Conservation (phyloP, 305 asterid genomes). For the Solanum hybrid region DNA sequence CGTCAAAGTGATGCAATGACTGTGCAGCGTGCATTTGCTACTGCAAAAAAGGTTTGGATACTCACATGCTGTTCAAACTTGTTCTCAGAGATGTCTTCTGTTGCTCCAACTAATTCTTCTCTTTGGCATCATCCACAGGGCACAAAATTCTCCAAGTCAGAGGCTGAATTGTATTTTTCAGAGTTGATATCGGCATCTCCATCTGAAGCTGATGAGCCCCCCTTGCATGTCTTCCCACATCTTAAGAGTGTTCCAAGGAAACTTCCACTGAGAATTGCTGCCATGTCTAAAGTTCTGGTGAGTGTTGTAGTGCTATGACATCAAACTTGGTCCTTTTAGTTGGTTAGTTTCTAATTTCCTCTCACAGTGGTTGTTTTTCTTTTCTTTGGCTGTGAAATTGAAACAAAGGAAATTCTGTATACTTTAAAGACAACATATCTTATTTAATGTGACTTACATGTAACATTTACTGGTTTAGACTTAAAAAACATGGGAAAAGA, state of each 20-base stretch:
- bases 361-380: neutral
- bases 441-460: neutral
- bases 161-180: conserved; percentile 54
- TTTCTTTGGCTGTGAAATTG: neutral
- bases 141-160: conserved; percentile 58
- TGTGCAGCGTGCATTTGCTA: conserved; percentile 93
- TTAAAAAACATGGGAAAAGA: neutral
- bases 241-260: conserved; percentile 59
- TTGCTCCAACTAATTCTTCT: conserved; percentile 14
- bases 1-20: conserved; percentile 87
- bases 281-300: conserved; percentile 88
- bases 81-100: neutral
- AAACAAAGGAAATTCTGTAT: neutral
- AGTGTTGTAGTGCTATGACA: conserved; percentile 17
- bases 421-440: neutral
- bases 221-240: conserved; percentile 63
- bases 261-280: conserved; percentile 74
- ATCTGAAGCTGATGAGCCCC: conserved; percentile 28
- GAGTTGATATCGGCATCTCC: conserved; percentile 60
- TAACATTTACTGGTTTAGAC: neutral
- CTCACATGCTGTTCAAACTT: conserved; percentile 2
- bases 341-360: neutral
- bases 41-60: conserved; percentile 49
- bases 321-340: neutral
- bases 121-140: conserved; percentile 39